phyloP scores from a whole-genome alignment of 345 rosid genomes.

The Eucalyptus globulus region DNA sequence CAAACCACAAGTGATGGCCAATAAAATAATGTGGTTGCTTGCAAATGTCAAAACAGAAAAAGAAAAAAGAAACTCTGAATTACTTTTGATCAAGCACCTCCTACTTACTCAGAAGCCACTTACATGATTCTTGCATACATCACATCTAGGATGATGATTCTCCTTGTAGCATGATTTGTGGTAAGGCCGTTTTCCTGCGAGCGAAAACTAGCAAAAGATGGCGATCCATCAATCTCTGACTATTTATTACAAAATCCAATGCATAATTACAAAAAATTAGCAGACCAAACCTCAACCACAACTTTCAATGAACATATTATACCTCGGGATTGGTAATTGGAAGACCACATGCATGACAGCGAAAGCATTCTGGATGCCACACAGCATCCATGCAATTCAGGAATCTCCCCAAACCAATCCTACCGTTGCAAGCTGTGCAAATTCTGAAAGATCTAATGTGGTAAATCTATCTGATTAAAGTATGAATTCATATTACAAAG shows the following conservation, averaged over 20 bases:
- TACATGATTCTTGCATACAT: slow-evolving; percentile 78
- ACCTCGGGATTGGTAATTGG: slow-evolving; percentile 23
- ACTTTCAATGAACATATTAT: neutral
- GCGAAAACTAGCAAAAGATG: neutral
- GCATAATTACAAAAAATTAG: neutral
- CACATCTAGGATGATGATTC: slow-evolving; percentile 82
- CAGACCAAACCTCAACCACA: neutral
- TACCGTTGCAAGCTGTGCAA: slow-evolving; percentile 27
- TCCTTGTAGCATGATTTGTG: slow-evolving; percentile 84
- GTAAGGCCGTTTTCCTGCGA: slow-evolving; percentile 38
- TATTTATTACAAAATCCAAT: neutral
- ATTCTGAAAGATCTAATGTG: slow-evolving; percentile 3
- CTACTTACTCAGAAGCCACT: slow-evolving; percentile 15
- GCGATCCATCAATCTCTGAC: neutral
- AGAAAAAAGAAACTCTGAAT: neutral
- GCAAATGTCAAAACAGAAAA: neutral
- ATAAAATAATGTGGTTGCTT: neutral
- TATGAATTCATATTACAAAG: neutral
- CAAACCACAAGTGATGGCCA: neutral
- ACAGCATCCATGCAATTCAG: slow-evolving; percentile 26
- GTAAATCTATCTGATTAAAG: neutral
- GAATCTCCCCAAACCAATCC: slow-evolving; percentile 26
- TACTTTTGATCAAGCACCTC: neutral
- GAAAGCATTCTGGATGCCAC: slow-evolving; percentile 42
- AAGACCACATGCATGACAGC: slow-evolving; percentile 23